Base-by-base conservation (phyloP, 2,329 filamentous ascomycete species). In the Apiospora phragmitis region DNA sequence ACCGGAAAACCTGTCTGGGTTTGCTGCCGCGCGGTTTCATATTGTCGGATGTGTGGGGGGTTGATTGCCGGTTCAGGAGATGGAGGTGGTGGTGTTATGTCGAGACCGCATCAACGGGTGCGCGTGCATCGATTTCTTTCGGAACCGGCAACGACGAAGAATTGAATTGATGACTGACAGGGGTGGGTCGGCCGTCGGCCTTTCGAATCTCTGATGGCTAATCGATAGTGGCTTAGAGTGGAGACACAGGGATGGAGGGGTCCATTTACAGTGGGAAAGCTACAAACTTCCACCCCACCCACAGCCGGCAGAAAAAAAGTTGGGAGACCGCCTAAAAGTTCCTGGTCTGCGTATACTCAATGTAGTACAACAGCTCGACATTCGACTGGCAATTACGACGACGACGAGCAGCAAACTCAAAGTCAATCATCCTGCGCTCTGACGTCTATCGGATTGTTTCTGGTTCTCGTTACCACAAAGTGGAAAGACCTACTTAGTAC, bases 1-100 rank as follows among this genome's bases (percentile, higher is more conserved):
- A 90, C 74, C 85, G 81, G 32, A 42, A 55, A 47, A 55, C 29
- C 77, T 89, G 86, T 21, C 93, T 93, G 70, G 93, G 89, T 47
- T 67, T 67, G 42, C 26, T 47, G 21, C 42, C 65, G 65, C 42
- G 42, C 18, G 43, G 43, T n/a, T n/a, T n/a, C 65, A 67, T 67
- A 11, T 12, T 67, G 65, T 41, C 42, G 65, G 32, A 32, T 47
- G 65, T 35, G 65, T 47, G 14, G 24, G 24, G 42, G 18, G 42
- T 35, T 24, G 42, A 32, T 18, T 24, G 35, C 35, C 26, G 49
- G 49, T 51, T 51, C 49, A 47, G 6, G 18, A 21, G 18, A 21
- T 47, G 24, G 24, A 51, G 49, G 49, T 14, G 21, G 55, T 12
- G 18, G 55, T 62, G 29, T 59, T 35, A 18, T 21, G 51, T 59